These are phyloP conservation scores for Microbotryum scabiosae DNA, from an alignment of 1,284 basidiomycete genomes.

Conservation along the genomic window DNA sequence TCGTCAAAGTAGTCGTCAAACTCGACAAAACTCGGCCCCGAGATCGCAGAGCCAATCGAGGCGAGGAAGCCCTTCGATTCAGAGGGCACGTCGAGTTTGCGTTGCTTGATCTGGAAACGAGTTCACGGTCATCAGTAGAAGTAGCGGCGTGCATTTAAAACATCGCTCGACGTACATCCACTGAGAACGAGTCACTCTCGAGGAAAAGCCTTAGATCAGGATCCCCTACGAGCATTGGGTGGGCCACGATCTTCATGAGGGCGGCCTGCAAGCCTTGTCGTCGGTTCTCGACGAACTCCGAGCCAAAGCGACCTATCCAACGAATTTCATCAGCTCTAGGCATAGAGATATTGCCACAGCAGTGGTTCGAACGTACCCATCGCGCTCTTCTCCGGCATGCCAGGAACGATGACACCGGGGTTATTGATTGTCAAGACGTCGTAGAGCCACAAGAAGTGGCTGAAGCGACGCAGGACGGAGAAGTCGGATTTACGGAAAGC, in stretches of 20 bases:
- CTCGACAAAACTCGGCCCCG: conserved; percentile 81
- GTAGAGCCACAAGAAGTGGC: conserved; percentile 95
- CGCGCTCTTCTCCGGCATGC: conserved; percentile 88
- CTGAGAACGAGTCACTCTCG: conserved; percentile 41
- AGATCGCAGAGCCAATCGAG: conserved; percentile 57
- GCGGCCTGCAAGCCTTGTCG: conserved; percentile 41
- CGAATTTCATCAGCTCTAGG: neutral
- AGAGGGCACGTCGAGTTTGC: conserved; percentile 44
- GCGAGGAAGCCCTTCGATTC: conserved; percentile 33
- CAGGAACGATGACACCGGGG: conserved; percentile 93
- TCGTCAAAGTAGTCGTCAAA: conserved; percentile 96
- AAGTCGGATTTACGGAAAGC: conserved; percentile 70
- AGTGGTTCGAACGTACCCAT: conserved; percentile 47
- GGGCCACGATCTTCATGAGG: conserved; percentile 42
- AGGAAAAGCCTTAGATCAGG: conserved; percentile 43
- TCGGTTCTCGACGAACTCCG: conserved; percentile 42
- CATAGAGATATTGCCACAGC: too few relatives aligned
- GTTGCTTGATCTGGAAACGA: conserved; percentile 66
- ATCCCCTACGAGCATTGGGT: conserved; percentile 42
- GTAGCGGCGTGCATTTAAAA: neutral
- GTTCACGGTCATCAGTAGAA: neutral
- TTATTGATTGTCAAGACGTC: conserved; percentile 84
- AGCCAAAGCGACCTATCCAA: conserved; percentile 39
- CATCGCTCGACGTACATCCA: conserved; percentile 34
- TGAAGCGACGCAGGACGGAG: conserved; percentile 87